Evolutionary conservation across 768 basidiomycete genomes (phyloP).

Genomic region (Macrolepiota fuliginosa): DNA sequence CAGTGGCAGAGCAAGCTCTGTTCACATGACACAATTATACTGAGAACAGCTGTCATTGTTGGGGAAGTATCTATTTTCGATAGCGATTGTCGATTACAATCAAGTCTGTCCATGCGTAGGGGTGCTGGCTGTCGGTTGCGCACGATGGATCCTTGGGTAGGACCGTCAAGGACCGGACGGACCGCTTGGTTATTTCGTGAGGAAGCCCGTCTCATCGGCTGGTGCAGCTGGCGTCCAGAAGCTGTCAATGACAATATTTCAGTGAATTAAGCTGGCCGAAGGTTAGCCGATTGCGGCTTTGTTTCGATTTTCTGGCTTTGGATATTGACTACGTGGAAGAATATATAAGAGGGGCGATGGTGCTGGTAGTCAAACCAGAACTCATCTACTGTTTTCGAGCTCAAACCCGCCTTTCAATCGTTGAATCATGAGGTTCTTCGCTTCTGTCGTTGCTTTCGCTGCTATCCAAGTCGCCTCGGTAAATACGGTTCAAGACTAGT

Average conservation of each 20-base stretch:
- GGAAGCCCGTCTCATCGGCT: not conserved
- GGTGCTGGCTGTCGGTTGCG: not conserved
- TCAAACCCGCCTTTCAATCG: not conserved
- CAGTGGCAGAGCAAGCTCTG: not conserved
- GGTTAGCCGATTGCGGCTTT: constrained; percentile 2
- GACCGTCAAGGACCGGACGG: constrained; percentile 13
- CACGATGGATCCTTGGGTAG: not conserved
- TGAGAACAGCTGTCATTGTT: not conserved
- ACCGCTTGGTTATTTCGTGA: constrained; percentile 5
- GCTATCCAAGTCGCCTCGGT: constrained; percentile 29
- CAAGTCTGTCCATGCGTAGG: not conserved
- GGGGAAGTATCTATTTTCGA: not conserved
- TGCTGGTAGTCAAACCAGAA: not conserved
- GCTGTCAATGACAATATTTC: constrained; percentile 1
- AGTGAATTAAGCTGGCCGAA: not conserved
- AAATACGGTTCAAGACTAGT: not conserved
- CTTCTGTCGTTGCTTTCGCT: constrained; percentile 29
- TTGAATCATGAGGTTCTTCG: constrained; percentile 30
- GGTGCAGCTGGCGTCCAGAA: not conserved
- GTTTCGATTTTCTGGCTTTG: not conserved
- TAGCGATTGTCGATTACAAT: not conserved
- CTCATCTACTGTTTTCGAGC: constrained; percentile 1
- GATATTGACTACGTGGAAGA: not conserved
- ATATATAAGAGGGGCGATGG: constrained; percentile 6
- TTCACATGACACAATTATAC: constrained; percentile 6